A percentile compares a stretch with the other conserved stretches of the same genome.
These are phyloP conservation scores for Vachellia collinsii DNA, from an alignment of 306 rosid genomes.

Conservation along the genomic window DNA sequence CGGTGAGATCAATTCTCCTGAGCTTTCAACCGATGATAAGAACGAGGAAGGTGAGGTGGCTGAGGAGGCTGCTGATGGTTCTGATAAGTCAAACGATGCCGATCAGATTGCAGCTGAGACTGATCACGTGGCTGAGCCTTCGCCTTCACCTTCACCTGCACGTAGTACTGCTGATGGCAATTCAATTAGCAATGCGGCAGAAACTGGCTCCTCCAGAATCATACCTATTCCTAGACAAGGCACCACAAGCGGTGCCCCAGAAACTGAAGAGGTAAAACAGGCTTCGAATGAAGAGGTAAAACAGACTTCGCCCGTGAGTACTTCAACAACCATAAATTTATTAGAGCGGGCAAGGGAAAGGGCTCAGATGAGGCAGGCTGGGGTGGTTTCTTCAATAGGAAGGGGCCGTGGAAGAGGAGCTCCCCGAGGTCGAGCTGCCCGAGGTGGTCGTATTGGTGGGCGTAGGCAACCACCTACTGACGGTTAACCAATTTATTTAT, in stretches of 20 bases:
- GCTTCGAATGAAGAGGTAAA: constrained; percentile 27
- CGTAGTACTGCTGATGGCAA: constrained; percentile 41
- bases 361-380: constrained; percentile 73
- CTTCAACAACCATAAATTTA: constrained; percentile 65
- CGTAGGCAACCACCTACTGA: constrained; percentile 68
- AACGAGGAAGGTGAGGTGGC: constrained; percentile 64
- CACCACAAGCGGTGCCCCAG: constrained; percentile 36
- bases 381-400: constrained; percentile 46
- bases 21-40: constrained; percentile 65
- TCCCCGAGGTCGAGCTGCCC: constrained; percentile 57
- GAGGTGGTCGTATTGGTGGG: constrained; percentile 48
- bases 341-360: constrained; percentile 67
- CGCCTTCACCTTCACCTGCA: constrained; percentile 29
- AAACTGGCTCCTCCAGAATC: constrained; percentile 47
- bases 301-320: constrained; percentile 53
- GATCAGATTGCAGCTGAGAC: constrained; percentile 54
- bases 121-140: constrained; percentile 60
- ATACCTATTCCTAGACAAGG: constrained; percentile 47
- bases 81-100: constrained; percentile 69
- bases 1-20: constrained; percentile 68
- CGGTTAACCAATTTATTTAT: neutral
- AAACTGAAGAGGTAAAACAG: constrained; percentile 51
- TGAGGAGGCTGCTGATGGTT: constrained; percentile 74
- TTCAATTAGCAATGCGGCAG: constrained; percentile 44
- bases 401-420: constrained; percentile 72